Conservation (phyloP, 129 eudicot genomes). For the Flaveria trinervia region DNA sequence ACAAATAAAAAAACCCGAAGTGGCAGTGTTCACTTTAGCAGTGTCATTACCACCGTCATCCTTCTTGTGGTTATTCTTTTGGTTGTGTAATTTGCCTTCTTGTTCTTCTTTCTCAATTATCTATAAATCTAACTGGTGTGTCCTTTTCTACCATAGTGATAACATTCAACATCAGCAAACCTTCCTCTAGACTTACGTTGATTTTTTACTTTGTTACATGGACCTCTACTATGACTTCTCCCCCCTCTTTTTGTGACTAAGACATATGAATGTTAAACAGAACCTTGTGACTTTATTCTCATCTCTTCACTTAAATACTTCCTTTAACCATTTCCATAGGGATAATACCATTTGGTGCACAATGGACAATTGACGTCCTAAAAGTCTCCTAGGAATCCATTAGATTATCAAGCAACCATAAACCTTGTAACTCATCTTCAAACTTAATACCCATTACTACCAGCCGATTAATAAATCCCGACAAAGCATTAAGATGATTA, state of each 20-base stretch:
- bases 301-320: background rate
- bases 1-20: background rate
- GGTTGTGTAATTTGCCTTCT: background rate
- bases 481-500: too few relatives aligned
- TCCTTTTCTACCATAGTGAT: background rate
- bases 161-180: background rate
- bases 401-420: too few relatives aligned
- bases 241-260: background rate
- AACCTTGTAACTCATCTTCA: too few relatives aligned
- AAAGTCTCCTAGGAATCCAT: too few relatives aligned
- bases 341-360: background rate
- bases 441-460: too few relatives aligned
- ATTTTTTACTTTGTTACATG: background rate
- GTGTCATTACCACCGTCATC: background rate
- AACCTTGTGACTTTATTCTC: slow-evolving; percentile 7
- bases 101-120: background rate
- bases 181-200: background rate
- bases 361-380: background rate
- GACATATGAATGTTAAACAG: background rate
- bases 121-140: background rate
- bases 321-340: background rate
- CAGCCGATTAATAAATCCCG: too few relatives aligned
- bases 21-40: background rate
- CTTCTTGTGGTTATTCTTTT: background rate
- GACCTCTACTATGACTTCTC: background rate